A percentile compares a stretch with the other conserved stretches of the same genome.
Conservation (phyloP, 176 grass and related monocot genomes). For the Tillandsia fasciculata region DNA sequence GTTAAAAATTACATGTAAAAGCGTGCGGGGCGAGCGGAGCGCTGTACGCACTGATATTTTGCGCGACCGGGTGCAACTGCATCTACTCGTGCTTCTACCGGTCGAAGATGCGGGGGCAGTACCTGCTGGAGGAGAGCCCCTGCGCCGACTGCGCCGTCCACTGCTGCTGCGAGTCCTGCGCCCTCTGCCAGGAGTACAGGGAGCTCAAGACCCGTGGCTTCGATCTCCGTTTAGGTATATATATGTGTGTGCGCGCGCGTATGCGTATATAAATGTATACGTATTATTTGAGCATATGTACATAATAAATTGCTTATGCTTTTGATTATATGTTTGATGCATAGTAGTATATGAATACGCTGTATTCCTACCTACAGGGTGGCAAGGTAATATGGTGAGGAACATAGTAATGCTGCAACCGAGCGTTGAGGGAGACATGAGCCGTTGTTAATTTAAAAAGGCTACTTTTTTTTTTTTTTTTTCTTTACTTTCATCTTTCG, state of each 20-base stretch:
- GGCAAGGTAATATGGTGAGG: constrained; percentile 21
- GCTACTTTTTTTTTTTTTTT: too few relatives aligned
- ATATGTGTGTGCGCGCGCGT: neutral
- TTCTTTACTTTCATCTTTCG: too few relatives aligned
- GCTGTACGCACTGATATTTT: constrained; percentile 26
- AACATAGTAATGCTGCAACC: constrained; percentile 17
- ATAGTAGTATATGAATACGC: neutral
- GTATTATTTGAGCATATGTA: neutral
- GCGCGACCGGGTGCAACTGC: constrained; percentile 21
- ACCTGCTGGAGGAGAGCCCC: constrained; percentile 30
- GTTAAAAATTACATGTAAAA: constrained; percentile 12
- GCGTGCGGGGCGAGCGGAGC: constrained; percentile 39
- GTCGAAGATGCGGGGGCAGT: constrained; percentile 41
- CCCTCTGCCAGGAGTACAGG: constrained; percentile 69
- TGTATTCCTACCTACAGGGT: too few relatives aligned
- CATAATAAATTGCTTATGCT: neutral
- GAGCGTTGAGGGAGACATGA: constrained; percentile 18
- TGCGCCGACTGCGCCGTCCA: constrained; percentile 64
- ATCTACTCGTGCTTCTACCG: constrained; percentile 64
- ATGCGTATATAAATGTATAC: neutral
- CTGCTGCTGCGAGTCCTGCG: constrained; percentile 38
- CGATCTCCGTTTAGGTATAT: constrained; percentile 34
- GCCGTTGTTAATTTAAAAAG: constrained; percentile 6
- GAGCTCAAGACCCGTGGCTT: constrained; percentile 56
- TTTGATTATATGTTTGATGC: neutral